A percentile compares a stretch with the other conserved stretches of the same genome.
Conservation (phyloP, 768 basidiomycete genomes). For the Trametes cingulata region DNA sequence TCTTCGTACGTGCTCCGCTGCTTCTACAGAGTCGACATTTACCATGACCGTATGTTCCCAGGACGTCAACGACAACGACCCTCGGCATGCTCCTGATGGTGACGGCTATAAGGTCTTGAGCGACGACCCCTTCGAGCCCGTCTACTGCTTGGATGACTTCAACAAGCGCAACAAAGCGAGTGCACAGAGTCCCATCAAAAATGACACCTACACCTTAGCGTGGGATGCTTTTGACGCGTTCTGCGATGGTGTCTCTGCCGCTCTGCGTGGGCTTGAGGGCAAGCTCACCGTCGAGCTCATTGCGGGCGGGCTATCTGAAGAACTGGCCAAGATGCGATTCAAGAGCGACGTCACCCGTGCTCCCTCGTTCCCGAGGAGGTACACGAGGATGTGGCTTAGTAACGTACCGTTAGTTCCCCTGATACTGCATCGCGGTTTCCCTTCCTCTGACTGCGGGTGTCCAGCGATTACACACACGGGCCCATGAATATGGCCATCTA, state of each 20-base stretch:
- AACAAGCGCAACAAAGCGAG: neutral
- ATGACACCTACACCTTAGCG: neutral
- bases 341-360: conserved; percentile 30
- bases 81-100: neutral
- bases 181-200: neutral
- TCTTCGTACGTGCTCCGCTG: conserved; percentile 4
- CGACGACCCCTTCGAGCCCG: neutral
- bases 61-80: neutral
- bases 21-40: neutral
- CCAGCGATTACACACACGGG: conserved; percentile 37
- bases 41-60: neutral
- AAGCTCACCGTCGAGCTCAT: conserved; percentile 33
- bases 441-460: neutral
- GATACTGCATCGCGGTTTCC: neutral
- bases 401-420: conserved; percentile 34
- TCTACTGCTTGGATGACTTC: neutral
- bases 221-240: conserved; percentile 21
- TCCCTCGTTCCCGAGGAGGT: conserved; percentile 32
- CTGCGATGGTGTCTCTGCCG: conserved; percentile 29
- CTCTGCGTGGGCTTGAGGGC: conserved; percentile 27
- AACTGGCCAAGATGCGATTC: conserved; percentile 33
- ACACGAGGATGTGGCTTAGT: conserved; percentile 38
- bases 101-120: neutral
- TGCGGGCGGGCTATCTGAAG: conserved; percentile 32
- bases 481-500: conserved; percentile 32